Evolutionary conservation across 805 yeast species (phyloP), one percentile per base, ranked within the genome.

Genomic region (Lachancea mirantina): DNA sequence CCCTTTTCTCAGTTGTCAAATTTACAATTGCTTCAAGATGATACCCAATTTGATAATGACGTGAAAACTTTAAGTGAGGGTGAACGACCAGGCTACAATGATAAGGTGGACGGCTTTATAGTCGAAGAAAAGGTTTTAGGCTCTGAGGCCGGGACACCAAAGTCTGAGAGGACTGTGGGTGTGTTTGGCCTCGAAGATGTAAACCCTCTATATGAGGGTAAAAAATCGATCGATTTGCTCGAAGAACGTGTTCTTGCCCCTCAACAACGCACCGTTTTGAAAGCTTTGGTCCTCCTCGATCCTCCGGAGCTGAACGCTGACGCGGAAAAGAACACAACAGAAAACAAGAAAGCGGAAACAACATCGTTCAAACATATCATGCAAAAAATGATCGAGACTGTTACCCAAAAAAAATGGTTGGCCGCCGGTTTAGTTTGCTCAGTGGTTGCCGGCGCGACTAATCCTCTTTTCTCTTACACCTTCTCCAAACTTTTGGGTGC

Each of bases 381-480:
- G 20, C 45, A 36, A 23, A 46, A 41, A 13, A 55, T 62, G 65
- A 37, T 46, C 6, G 39, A 21, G 6, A 52, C 51, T 1, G 9
- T 23, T 53, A 49, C 2, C 46, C 43, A 13, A n/a, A 43, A 41
- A 7, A 61, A 52, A 27, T 15, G 26, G 4, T 38, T 56, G 3
- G 45, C 75, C 1, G 8, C 69, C 1, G 96, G 96, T 0, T 34
- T 82, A 1, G 0, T 68, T 0, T 43, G 69, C 4, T 64, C 87
- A 0, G 40, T 77, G 0, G 7, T 28, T 7, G 74, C 78, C 38
- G 88, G 94, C 8, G 69, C 68, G 1, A 55, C 73, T 1, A 78
- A 75, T 38, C 96, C 97, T 0, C 58, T 83, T 0, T 85, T 92
- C 41, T 82, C 96, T 0, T 87, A 59, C 50, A 71, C 81, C 17